Base-by-base conservation (phyloP, 345 rosid species). In the Brassica napus region DNA sequence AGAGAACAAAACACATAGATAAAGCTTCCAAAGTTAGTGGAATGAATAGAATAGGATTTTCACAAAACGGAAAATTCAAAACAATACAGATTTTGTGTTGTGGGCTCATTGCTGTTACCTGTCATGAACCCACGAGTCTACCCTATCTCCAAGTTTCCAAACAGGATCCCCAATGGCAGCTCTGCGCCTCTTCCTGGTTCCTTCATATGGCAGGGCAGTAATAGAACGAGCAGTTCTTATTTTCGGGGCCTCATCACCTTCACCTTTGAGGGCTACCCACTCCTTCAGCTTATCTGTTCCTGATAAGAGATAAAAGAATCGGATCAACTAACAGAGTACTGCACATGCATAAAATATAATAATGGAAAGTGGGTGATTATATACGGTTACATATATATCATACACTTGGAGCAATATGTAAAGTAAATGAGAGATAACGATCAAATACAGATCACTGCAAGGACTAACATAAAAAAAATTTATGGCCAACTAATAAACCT, bases 181-280 rank as follows among this genome's bases (percentile, higher is more conserved):
- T 77, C 99, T 87, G 44, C 97, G 92, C 74, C 99, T 90, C 90
- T 95, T 95, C 84, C 91, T 90, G 8, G 97, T 91, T 83, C 97
- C 98, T 85, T 95, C 98, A 82, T 79, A 89, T 62, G 90, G 92
- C 83, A 87, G 12, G 47, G 47, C 47, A 39, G 47, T 86, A 80
- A 84, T 59, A 78, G 90, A 93, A 61, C 91, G 94, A 76, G 97
- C 84, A 71, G 77, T 55, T 39, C 99, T 93, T 84, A 95, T 82
- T 82, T 81, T 86, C 1, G 99, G 98, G n/a, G 88, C 87, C 69
- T 75, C 66, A 35, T 82, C 86, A 79, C 81, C 91, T 77, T 89
- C 90, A 71, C 86, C 85, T 71, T 76, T 75, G 74, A 91, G 88
- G n/a, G 85, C 68, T 75, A 95, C 90, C 99, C 98, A 95, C 81